Conservation (phyloP, 164 flowering plant species). For the Aristolochia contorta region DNA sequence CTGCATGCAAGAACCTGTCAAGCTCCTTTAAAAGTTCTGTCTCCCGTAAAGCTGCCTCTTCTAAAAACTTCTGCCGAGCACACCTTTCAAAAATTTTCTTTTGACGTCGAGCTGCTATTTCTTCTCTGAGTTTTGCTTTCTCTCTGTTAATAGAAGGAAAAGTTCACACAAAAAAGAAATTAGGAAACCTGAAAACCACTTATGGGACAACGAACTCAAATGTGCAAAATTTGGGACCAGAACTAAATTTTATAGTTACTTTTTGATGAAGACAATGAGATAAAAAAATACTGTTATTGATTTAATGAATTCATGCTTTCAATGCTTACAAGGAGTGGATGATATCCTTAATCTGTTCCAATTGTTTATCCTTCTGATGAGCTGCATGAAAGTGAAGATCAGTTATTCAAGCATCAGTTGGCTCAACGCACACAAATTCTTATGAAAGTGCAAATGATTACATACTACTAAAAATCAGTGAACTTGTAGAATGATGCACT, state of each 20-base stretch:
- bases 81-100: conserved; percentile 51
- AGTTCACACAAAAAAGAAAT: background rate
- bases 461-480: conserved; percentile 30
- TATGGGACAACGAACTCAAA: background rate
- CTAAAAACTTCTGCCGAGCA: conserved; percentile 60
- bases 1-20: conserved; percentile 45
- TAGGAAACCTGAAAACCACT: background rate
- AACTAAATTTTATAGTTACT: background rate
- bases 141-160: conserved; percentile 40
- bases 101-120: conserved; percentile 59
- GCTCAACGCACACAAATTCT: background rate
- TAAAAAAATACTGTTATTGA: background rate
- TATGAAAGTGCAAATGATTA: background rate
- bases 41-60: conserved; percentile 71
- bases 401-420: background rate
- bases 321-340: conserved; percentile 61
- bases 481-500: conserved; percentile 7
- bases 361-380: conserved; percentile 30
- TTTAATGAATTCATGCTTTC: background rate
- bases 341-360: conserved; percentile 66
- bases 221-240: background rate
- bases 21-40: conserved; percentile 70
- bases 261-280: background rate
- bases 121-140: conserved; percentile 64
- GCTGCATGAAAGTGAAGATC: conserved; percentile 21